A percentile compares a stretch with the other conserved stretches of the same genome.
These are phyloP conservation scores for Microbotryomycetes sp. DNA, from an alignment of 1,284 basidiomycete species.

Conservation along the genomic window DNA sequence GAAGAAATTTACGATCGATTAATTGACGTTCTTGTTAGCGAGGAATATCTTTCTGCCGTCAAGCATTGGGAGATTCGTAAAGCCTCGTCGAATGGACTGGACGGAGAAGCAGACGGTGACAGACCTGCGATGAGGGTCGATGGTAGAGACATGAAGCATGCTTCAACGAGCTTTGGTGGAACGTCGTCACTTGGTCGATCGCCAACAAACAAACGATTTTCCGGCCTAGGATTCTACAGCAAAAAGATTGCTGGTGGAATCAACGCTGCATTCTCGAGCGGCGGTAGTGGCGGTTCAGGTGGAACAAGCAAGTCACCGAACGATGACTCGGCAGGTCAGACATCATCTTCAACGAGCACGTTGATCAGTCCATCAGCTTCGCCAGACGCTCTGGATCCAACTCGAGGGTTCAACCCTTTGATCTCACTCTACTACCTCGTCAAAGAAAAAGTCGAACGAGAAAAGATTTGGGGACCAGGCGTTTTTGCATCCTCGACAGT, in stretches of 20 bases:
- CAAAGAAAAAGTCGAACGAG: constrained; percentile 88
- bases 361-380: constrained; percentile 6
- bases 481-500: constrained; percentile 90
- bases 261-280: constrained; percentile 35
- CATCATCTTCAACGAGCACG: not conserved
- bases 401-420: constrained; percentile 85
- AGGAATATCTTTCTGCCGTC: constrained; percentile 63
- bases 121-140: constrained; percentile 28
- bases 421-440: constrained; percentile 96
- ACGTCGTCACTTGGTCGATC: constrained; percentile 15
- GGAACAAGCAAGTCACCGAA: constrained; percentile 5
- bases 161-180: no score
- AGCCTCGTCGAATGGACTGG: constrained; percentile 26
- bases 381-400: constrained; percentile 62
- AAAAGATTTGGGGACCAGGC: constrained; percentile 84
- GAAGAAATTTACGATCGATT: constrained; percentile 76
- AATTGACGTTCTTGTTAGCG: constrained; percentile 65
- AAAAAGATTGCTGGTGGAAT: constrained; percentile 58
- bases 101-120: constrained; percentile 17
- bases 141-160: constrained; percentile 27
- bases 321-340: constrained; percentile 16
- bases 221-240: constrained; percentile 90
- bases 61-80: constrained; percentile 17
- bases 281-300: not conserved
- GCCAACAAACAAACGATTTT: constrained; percentile 56